phyloP scores from a whole-genome alignment of 192 early-diverging fungal species.

The Entomortierella lignicola region DNA sequence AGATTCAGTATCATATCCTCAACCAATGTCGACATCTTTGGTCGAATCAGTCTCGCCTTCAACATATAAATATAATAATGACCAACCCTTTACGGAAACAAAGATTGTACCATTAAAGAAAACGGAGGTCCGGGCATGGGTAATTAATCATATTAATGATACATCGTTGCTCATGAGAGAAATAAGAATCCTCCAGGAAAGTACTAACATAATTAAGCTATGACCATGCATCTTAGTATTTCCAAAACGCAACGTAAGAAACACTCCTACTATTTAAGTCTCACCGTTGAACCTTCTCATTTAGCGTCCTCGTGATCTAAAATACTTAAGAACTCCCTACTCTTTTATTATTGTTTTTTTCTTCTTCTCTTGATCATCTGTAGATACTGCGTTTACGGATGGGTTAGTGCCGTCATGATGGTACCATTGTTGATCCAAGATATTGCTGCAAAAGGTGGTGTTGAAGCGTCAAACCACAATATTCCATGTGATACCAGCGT shows the following conservation, averaged over 20 bases:
- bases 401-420: conserved; percentile 47
- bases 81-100: neutral
- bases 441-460: conserved; percentile 27
- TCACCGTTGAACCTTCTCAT: neutral
- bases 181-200: too few species aligned
- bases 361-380: neutral
- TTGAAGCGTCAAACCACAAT: conserved; percentile 24
- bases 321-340: neutral
- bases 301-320: neutral
- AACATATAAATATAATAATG: neutral
- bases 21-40: neutral
- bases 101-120: conserved; percentile 22
- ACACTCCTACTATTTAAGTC: neutral
- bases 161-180: neutral
- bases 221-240: conserved; percentile 9
- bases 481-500: conserved; percentile 23
- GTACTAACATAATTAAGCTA: neutral
- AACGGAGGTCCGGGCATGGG: conserved; percentile 38
- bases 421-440: conserved; percentile 41
- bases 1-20: neutral
- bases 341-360: neutral
- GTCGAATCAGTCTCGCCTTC: neutral
- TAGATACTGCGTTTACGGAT: conserved; percentile 46
- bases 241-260: conserved; percentile 52
- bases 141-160: too few species aligned